Conservation (phyloP, 148 eudicot species). For the Chenopodium formosanum region DNA sequence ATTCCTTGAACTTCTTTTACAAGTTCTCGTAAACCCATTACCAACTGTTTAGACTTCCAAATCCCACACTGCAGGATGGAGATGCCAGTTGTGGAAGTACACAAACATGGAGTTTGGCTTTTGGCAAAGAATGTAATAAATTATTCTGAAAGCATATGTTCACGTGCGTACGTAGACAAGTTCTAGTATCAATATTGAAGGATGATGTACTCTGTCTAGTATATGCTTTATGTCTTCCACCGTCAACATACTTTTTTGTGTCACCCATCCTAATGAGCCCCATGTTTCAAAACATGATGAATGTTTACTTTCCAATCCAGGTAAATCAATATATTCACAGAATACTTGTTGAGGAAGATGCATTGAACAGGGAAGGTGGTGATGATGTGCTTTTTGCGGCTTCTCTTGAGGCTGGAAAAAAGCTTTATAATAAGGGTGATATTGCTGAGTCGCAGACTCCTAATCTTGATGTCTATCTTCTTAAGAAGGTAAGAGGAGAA, state of each 20-base stretch:
- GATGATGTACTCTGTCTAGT: constrained; percentile 3
- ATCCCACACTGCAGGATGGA: constrained; percentile 70
- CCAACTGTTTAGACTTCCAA: constrained; percentile 17
- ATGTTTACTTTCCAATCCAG: constrained; percentile 34
- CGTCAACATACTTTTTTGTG: neutral
- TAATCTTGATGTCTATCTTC: constrained; percentile 71
- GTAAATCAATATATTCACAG: constrained; percentile 94
- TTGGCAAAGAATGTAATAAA: constrained; percentile 82
- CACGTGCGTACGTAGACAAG: constrained; percentile 38
- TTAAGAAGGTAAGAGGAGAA: constrained; percentile 64
- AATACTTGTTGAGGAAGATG: constrained; percentile 90
- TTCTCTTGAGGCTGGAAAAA: constrained; percentile 62
- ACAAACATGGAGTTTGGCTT: constrained; percentile 89
- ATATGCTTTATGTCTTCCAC: neutral
- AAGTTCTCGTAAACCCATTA: constrained; percentile 6
- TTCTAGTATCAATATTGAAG: constrained; percentile 18
- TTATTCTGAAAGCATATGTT: constrained; percentile 44
- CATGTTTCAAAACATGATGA: neutral
- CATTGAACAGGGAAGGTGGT: constrained; percentile 38
- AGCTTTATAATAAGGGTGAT: constrained; percentile 75
- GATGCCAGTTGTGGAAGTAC: constrained; percentile 95
- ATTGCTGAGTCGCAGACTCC: constrained; percentile 59
- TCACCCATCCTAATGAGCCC: neutral
- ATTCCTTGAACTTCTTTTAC: constrained; percentile 4
- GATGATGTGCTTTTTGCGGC: constrained; percentile 50